Conservation (phyloP, 2,329 filamentous ascomycete genomes). For the Phialemoniopsis sp. region DNA sequence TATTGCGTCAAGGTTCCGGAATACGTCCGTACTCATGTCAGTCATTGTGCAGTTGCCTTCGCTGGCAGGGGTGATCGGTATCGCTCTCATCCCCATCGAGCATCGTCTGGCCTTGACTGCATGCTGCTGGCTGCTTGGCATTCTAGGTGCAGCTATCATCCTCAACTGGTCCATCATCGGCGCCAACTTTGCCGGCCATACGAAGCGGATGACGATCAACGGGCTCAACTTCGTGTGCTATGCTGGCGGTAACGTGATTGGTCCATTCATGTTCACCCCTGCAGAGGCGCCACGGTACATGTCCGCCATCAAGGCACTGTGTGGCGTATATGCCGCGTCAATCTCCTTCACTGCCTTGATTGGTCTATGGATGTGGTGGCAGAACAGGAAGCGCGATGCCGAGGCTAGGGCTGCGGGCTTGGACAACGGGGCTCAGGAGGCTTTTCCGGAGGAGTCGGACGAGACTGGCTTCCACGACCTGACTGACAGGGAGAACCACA, state of each 20-base stretch:
- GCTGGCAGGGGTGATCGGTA: constrained; percentile 43
- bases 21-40: constrained; percentile 19
- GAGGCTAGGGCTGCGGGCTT: constrained; percentile 3
- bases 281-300: constrained; percentile 8
- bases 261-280: constrained; percentile 10
- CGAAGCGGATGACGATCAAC: constrained; percentile 43
- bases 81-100: constrained; percentile 38
- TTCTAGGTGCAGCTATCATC: constrained; percentile 44
- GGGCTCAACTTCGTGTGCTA: constrained; percentile 45
- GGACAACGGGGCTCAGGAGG: constrained; percentile 3
- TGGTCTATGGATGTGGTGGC: constrained; percentile 8
- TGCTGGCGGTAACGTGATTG: constrained; percentile 28
- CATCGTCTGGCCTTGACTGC: constrained; percentile 43
- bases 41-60: constrained; percentile 15
- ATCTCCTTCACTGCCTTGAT: constrained; percentile 5
- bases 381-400: constrained; percentile 8
- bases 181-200: constrained; percentile 43
- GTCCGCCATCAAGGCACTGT: constrained; percentile 10
- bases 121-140: constrained; percentile 48
- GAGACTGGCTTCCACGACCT: constrained; percentile 10
- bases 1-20: constrained; percentile 34
- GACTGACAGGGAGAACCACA: constrained; percentile 12
- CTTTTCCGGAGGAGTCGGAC: too few species aligned
- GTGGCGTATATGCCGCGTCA: constrained; percentile 7
- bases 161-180: constrained; percentile 46